phyloP scores from a whole-genome alignment of 164 flowering plant genomes.

The Vitis labrusca region DNA sequence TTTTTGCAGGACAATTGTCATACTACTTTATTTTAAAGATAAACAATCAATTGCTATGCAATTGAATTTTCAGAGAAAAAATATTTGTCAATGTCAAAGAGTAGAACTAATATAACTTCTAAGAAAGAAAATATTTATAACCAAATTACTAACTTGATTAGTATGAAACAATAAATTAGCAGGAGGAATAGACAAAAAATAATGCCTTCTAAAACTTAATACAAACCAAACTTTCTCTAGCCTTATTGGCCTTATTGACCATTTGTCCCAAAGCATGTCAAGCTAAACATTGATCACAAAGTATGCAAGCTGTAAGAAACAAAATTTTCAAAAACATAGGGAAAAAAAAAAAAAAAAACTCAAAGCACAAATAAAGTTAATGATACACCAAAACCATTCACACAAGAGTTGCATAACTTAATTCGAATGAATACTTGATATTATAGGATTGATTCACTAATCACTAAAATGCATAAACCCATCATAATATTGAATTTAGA shows the following conservation, averaged over 20 bases:
- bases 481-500: slow-evolving; percentile 1
- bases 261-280: neutral
- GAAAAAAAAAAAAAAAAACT: neutral
- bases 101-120: no score
- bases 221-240: no score
- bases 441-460: neutral
- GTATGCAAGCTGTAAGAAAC: neutral
- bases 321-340: neutral
- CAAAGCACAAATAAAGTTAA: neutral
- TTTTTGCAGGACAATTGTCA: no score
- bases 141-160: no score
- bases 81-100: no score
- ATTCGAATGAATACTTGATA: neutral
- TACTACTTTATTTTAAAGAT: no score
- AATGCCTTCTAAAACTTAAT: no score
- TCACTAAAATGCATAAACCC: neutral
- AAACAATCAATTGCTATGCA: no score
- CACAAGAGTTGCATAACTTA: neutral
- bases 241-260: neutral
- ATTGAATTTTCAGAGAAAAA: no score
- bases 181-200: no score
- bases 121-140: no score
- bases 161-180: no score
- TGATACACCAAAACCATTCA: neutral
- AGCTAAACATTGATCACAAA: neutral